Base-by-base conservation (phyloP, 306 rosid species). In the Parietaria judaica region DNA sequence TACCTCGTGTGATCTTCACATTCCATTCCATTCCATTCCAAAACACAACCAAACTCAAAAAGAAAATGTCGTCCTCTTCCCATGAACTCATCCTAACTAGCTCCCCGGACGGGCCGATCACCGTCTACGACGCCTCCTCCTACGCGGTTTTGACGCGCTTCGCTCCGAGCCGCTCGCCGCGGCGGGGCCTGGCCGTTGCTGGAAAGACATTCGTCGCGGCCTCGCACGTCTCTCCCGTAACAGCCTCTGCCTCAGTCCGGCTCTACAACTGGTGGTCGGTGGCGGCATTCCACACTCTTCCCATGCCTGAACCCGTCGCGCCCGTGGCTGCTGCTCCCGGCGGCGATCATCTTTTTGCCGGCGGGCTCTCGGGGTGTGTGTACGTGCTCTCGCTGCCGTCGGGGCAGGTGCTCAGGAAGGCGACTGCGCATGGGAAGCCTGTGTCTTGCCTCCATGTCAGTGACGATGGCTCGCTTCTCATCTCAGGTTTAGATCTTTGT, bases 251-350 rank as follows among this genome's bases (percentile, higher is more conserved):
- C n/a, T 90, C 85, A 8, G 72, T 90, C 64, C 79, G 79, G 63
- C 67, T 86, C 16, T 89, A 86, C 56, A 86, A 80, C 47, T 84
- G 95, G 97, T 70, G 72, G 64, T 65, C 74, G 51, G 60, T 87
- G 9, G 59, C 71, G 2, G 70, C 70, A 45, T 84, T 84, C 35
- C 66, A 67, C 10, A 77, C 67, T 41, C 63, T 86, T 39, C 72
- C 80, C 8, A 66, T 84, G 17, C 87, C 83, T 0, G 97, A 89
- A 36, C 81, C 82, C 0, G 79, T 82, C 11, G 89, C 87, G 6
- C 97, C 95, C 5, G 70, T 89, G 3, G 16, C 63, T 6, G 80
- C 87, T 49, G 70, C 84, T 14, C 13, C 37, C 0, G 81, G 80
- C 3, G 84, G 89, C 2, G 60, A 50, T 5, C 82, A 70, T 65